A percentile compares a stretch with the other conserved stretches of the same genome.
Conservation (phyloP, 352 stramenopile genomes). For the Pythium biforme region DNA sequence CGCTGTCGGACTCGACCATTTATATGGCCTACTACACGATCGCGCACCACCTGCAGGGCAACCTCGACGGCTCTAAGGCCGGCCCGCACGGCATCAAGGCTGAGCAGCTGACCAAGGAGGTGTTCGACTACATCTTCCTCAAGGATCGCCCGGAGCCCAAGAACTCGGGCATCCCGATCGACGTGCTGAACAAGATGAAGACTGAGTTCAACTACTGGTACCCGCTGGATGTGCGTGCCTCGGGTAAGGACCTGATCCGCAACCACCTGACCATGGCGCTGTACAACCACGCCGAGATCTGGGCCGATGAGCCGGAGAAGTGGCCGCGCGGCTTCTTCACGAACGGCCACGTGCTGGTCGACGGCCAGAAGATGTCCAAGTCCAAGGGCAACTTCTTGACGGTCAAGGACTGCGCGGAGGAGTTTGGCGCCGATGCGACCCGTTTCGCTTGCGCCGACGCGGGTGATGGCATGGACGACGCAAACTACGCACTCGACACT, state of each 20-base stretch:
- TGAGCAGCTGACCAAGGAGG: conserved; percentile 92
- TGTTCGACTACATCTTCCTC: conserved; percentile 99
- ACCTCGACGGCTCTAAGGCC: conserved; percentile 92
- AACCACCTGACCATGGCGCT: conserved; percentile 99
- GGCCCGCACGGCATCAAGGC: conserved; percentile 85
- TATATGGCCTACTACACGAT: conserved; percentile 99
- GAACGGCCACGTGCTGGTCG: conserved; percentile 97
- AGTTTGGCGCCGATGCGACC: conserved; percentile 96
- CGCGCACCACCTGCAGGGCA: conserved; percentile 96
- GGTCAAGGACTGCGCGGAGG: conserved; percentile 95
- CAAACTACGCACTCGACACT: conserved; percentile 98
- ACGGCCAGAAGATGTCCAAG: conserved; percentile 99
- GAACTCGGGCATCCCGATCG: conserved; percentile 84
- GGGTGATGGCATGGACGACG: conserved; percentile 98
- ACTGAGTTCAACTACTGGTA: conserved; percentile 99
- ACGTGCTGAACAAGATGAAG: conserved; percentile 93
- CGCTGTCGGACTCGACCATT: conserved; percentile 99
- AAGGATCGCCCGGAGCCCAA: conserved; percentile 77
- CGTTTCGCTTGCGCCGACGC: conserved; percentile 98
- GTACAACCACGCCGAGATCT: conserved; percentile 99
- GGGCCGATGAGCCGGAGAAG: conserved; percentile 95
- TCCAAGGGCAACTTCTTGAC: conserved; percentile 99
- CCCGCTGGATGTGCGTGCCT: conserved; percentile 97
- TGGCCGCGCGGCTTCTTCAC: conserved; percentile 98
- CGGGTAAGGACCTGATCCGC: conserved; percentile 95